Evolutionary conservation across 805 yeast genomes (phyloP).

Genomic region (Ogataea minuta): DNA sequence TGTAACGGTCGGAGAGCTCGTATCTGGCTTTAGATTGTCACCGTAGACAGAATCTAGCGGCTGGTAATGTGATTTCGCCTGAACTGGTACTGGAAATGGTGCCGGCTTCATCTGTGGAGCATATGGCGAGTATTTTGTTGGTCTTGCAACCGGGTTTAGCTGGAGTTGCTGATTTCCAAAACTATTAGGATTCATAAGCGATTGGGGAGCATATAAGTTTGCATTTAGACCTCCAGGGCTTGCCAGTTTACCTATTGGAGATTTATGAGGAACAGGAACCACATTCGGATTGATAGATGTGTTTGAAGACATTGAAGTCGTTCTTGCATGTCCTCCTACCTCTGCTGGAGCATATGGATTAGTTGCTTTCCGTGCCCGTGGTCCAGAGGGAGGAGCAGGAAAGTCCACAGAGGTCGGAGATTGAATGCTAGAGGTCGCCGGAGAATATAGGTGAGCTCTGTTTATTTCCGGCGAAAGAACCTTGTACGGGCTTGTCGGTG

Average conservation of each 20-base stretch:
- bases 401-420: constrained; percentile 1
- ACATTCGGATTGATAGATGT: constrained; percentile 28
- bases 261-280: constrained; percentile 30
- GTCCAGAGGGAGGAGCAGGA: constrained; percentile 6
- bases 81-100: constrained; percentile 7
- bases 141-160: not conserved
- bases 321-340: constrained; percentile 32
- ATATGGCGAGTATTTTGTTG: constrained; percentile 22
- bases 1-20: constrained; percentile 14
- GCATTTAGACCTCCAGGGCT: constrained; percentile 12
- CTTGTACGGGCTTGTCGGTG: constrained; percentile 5
- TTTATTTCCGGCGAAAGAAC: not conserved
- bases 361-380: constrained; percentile 14
- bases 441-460: constrained; percentile 3
- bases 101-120: constrained; percentile 9
- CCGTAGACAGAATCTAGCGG: constrained; percentile 23
- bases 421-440: constrained; percentile 1
- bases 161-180: constrained; percentile 1
- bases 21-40: constrained; percentile 17
- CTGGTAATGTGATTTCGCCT: constrained; percentile 9
- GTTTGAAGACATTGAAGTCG: constrained; percentile 21
- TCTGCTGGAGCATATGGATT: constrained; percentile 35
- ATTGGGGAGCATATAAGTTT: not conserved
- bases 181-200: not conserved
- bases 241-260: constrained; percentile 19